phyloP scores from a whole-genome alignment of 139 green algal genomes.

The Trebouxia sp. region DNA sequence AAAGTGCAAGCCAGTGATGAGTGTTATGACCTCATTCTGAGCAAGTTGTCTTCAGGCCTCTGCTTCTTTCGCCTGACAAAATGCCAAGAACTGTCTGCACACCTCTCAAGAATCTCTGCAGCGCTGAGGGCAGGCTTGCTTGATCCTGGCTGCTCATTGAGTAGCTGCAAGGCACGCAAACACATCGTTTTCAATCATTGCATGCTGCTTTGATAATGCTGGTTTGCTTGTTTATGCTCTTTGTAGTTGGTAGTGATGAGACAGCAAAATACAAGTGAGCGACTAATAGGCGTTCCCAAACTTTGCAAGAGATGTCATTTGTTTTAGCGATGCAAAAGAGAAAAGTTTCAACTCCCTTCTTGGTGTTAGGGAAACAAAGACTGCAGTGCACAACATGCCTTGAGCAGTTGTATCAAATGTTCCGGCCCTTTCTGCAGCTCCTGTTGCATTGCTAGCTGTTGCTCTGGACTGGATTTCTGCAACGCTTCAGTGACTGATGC shows the following conservation, averaged over 20 bases:
- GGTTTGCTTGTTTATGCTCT: too few species aligned
- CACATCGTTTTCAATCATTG: too few species aligned
- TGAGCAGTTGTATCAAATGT: background rate
- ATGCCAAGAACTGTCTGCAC: background rate
- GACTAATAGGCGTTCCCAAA: too few species aligned
- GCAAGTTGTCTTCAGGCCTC: background rate
- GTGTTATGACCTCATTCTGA: background rate
- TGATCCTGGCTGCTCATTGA: background rate
- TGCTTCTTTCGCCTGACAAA: slow-evolving; percentile 7
- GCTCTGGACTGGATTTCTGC: background rate
- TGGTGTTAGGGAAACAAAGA: too few species aligned
- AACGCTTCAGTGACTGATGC: background rate
- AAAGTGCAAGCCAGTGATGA: too few species aligned
- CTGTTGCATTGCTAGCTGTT: background rate
- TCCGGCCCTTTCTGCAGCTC: background rate
- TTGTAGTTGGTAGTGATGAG: too few species aligned
- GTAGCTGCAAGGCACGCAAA: too few species aligned
- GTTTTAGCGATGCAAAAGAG: background rate
- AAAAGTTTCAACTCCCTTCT: too few species aligned
- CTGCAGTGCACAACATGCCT: background rate
- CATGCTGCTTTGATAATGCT: too few species aligned
- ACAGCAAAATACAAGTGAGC: too few species aligned
- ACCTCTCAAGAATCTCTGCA: background rate
- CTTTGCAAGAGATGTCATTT: too few species aligned
- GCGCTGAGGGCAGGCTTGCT: background rate